Evolutionary conservation across 768 basidiomycete species (phyloP), one percentile per base, ranked within the genome.

Genomic region (Trametes villosa): DNA sequence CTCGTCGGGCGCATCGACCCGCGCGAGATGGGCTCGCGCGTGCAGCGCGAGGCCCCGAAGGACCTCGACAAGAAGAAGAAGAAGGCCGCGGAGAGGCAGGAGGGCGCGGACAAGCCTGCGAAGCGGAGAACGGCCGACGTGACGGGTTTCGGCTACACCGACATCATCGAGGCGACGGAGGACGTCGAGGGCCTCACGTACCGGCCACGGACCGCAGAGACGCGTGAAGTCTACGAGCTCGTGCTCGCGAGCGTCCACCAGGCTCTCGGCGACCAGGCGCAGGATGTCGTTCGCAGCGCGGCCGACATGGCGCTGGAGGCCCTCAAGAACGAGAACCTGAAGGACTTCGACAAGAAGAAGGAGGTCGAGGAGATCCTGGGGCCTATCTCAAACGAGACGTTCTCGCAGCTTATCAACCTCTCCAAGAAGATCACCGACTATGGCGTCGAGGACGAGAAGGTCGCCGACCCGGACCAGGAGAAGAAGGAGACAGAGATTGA

Each of bases 391-490:
- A 84, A 81, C 69, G 95, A 97, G 65, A 68, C 77, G 20, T 98
- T 98, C 74, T 83, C 87, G 7, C 89, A 93, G 75, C 80, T 98
- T 30, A 80, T 98, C 60, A 88, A 77, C 63, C 78, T 98, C 44
- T 85, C 89, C 44, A 98, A 97, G 79, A 97, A 97, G 79, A 89
- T 98, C 38, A 97, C 96, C 0, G 97, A 99, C 75, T 99, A 94
- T 62, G 88, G 88, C 33, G 91, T 87, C 0, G 92, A 95, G 70
- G 94, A 96, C 63, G 93, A 92, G 72, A 73, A 80, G 18, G 83
- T 86, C 75, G 86, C 75, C 0, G 94, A 95, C 69, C 89, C 89
- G 0, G 92, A 93, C 65, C 80, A 82, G 75, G 94, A 92, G 71
- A 79, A 83, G 47, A 88, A 89, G 73, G 92, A 92, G 58, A 92